phyloP scores from a whole-genome alignment of 257 asterid genomes.

The Lavandula angustifolia region DNA sequence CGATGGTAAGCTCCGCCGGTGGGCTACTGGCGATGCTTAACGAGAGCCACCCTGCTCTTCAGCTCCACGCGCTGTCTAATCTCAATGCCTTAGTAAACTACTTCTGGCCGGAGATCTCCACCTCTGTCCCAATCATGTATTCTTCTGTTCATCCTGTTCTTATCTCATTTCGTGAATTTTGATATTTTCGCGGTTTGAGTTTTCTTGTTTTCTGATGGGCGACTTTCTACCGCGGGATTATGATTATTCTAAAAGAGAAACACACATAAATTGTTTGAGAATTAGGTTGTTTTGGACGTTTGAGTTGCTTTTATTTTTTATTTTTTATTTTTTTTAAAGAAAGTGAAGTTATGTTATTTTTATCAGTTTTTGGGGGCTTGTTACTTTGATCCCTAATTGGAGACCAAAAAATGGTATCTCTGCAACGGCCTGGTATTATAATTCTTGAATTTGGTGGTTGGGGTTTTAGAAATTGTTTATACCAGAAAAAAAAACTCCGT shows the following conservation, averaged over 20 bases:
- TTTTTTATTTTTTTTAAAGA: too few relatives aligned
- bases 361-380: not conserved
- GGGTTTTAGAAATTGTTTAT: conserved; percentile 9
- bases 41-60: conserved; percentile 73
- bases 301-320: not conserved
- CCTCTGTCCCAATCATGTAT: conserved; percentile 79
- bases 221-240: not conserved
- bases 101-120: conserved; percentile 96
- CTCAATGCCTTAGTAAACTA: conserved; percentile 74
- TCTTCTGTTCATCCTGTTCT: not conserved
- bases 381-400: not conserved
- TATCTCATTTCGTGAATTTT: not conserved
- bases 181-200: not conserved
- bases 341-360: not conserved
- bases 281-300: conserved; percentile 12
- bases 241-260: conserved; percentile 11
- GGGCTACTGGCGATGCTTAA: conserved; percentile 91
- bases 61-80: conserved; percentile 82
- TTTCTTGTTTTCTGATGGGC: not conserved
- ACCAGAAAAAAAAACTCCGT: not conserved
- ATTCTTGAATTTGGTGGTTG: conserved; percentile 17
- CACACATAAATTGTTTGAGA: not conserved
- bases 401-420: not conserved
- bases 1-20: conserved; percentile 90
- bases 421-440: not conserved